These are phyloP conservation scores for Trichocomaceae sp. DNA, from an alignment of 2,329 filamentous ascomycete genomes.

Conservation along the genomic window DNA sequence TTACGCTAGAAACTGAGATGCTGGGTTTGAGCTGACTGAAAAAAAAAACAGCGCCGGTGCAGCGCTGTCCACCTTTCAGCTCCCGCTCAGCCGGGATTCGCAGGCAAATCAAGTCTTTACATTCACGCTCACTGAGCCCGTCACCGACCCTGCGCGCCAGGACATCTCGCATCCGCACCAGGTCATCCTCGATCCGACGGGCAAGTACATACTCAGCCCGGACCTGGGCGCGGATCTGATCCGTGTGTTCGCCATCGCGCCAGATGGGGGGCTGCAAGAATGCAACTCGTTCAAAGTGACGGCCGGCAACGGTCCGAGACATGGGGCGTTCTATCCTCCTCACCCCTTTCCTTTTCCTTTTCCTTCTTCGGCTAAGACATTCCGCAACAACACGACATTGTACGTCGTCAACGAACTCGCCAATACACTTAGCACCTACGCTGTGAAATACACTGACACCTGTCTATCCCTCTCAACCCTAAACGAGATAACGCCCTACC, in stretches of 20 bases:
- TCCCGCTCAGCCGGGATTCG: conserved; percentile 20
- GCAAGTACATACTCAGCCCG: conserved; percentile 56
- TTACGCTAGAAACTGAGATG: too few species aligned
- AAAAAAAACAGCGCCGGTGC: conserved; percentile 24
- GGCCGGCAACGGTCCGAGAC: conserved; percentile 57
- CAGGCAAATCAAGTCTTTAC: conserved; percentile 34
- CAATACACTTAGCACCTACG: conserved; percentile 40
- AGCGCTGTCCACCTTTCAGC: conserved; percentile 27
- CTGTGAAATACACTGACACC: conserved; percentile 22
- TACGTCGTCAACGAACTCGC: conserved; percentile 54
- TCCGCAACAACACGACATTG: conserved; percentile 20
- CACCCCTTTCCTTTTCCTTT: too few species aligned
- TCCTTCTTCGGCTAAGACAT: too few species aligned
- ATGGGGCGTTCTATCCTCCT: conserved; percentile 53
- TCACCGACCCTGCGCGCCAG: conserved; percentile 43
- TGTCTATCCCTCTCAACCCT: conserved; percentile 21
- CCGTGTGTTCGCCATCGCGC: conserved; percentile 50
- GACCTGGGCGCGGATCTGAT: conserved; percentile 61
- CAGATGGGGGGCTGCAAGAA: conserved; percentile 39
- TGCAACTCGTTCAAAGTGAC: conserved; percentile 38
- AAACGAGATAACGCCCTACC: conserved; percentile 6
- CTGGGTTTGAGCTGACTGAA: conserved; percentile 14
- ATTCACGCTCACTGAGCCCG: conserved; percentile 29
- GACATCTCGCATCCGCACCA: conserved; percentile 58
- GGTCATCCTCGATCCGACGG: conserved; percentile 59